Evolutionary conservation across 495 filamentous ascomycete genomes (phyloP).

Genomic region (Podospora australis): DNA sequence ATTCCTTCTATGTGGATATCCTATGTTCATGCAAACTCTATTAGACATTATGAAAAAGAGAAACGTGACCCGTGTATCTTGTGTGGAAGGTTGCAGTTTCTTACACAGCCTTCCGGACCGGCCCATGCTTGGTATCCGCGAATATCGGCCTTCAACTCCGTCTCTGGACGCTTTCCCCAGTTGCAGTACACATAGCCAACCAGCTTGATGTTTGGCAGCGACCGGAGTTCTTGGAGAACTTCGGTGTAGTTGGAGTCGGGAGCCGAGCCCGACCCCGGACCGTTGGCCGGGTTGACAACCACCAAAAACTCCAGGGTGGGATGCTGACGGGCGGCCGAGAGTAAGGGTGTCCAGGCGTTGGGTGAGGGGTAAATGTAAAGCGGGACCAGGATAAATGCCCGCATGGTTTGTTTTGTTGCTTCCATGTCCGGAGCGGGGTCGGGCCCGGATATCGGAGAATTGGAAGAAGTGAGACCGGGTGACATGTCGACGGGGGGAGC

Average conservation of each 20-base stretch:
- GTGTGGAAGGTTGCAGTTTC: not conserved
- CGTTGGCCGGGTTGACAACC: conserved; percentile 51
- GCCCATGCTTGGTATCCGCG: conserved; percentile 10
- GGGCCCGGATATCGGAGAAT: not conserved
- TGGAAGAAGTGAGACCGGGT: too few relatives aligned
- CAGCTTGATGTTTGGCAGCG: conserved; percentile 42
- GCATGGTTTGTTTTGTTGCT: not conserved
- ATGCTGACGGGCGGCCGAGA: conserved; percentile 34
- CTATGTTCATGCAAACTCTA: too few relatives aligned
- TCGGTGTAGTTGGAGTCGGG: conserved; percentile 49
- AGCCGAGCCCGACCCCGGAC: conserved; percentile 39
- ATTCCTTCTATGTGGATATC: conserved; percentile 12
- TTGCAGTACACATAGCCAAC: conserved; percentile 51
- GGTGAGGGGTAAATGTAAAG: conserved; percentile 51
- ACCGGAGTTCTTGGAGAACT: conserved; percentile 40
- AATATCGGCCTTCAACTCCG: conserved; percentile 33
- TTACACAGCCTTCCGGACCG: not conserved
- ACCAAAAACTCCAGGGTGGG: conserved; percentile 46
- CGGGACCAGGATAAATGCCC: conserved; percentile 38
- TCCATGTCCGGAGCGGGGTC: not conserved
- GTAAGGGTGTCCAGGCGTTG: conserved; percentile 45
- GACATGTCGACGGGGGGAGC: too few relatives aligned
- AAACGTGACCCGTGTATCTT: not conserved
- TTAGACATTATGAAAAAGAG: not conserved
- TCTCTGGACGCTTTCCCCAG: conserved; percentile 41